Percentiles rank a stretch among this genome's conserved stretches.
Conservation (phyloP, 2,329 filamentous ascomycete genomes). For the Lachnellula subtilissima region DNA sequence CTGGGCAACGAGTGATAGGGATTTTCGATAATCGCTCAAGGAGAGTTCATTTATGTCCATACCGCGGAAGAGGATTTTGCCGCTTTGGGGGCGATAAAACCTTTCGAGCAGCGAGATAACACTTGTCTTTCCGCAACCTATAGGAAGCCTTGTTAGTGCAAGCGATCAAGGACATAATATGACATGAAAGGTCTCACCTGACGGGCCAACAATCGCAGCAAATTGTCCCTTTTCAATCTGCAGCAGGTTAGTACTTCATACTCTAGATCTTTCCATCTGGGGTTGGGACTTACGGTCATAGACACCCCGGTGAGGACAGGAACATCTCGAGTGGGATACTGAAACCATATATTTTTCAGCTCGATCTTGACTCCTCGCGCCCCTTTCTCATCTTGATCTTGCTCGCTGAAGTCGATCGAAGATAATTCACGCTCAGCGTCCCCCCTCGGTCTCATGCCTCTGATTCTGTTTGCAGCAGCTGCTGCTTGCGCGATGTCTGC, state of each 20-base stretch:
- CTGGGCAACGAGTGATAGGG: conserved; percentile 66
- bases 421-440: background rate
- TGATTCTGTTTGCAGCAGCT: conserved; percentile 54
- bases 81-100: conserved; percentile 61
- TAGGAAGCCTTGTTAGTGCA: background rate
- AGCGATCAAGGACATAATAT: background rate
- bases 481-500: conserved; percentile 50
- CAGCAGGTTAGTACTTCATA: background rate
- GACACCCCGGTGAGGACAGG: conserved; percentile 54
- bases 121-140: conserved; percentile 62
- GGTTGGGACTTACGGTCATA: conserved; percentile 11
- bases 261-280: conserved; percentile 50
- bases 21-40: conserved; percentile 56
- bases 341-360: conserved; percentile 50
- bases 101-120: conserved; percentile 62
- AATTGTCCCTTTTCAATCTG: conserved; percentile 58
- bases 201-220: conserved; percentile 64
- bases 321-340: conserved; percentile 51
- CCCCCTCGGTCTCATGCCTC: conserved; percentile 31
- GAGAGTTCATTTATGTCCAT: conserved; percentile 53
- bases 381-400: conserved; percentile 28
- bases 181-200: conserved; percentile 37
- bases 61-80: conserved; percentile 58
- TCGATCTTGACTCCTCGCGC: conserved; percentile 12
- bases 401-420: conserved; percentile 1